These are phyloP conservation scores for Articulospora tetracladia DNA, from an alignment of 495 filamentous ascomycete species.

Conservation along the genomic window DNA sequence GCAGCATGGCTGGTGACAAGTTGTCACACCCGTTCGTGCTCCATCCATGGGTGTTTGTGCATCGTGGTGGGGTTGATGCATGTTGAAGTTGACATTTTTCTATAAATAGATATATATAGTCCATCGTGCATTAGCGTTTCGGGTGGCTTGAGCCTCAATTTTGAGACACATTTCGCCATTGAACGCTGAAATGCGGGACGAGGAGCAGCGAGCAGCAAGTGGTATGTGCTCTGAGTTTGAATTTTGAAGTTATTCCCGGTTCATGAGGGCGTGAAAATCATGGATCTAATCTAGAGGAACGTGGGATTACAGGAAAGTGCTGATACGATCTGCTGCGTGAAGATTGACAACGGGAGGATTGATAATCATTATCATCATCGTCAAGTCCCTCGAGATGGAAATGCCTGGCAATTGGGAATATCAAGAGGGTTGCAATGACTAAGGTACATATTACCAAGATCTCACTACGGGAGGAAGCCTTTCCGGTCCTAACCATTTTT, in stretches of 20 bases:
- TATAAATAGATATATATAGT: conserved; percentile 1
- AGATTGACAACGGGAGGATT: background rate
- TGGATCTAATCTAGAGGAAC: background rate
- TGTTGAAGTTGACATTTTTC: background rate
- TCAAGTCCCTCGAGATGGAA: background rate
- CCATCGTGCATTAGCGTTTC: background rate
- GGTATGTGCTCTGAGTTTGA: background rate
- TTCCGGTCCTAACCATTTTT: background rate
- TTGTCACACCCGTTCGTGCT: background rate
- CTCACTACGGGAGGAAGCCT: background rate
- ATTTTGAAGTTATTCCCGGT: too few species aligned
- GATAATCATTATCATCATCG: background rate
- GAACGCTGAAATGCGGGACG: background rate
- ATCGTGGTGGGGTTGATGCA: background rate
- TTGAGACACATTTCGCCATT: background rate
- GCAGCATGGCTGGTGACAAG: background rate
- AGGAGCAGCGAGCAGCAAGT: background rate
- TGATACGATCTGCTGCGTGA: background rate
- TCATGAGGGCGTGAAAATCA: background rate
- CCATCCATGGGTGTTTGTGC: background rate
- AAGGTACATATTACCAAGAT: background rate
- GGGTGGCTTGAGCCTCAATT: conserved; percentile 4
- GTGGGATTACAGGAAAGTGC: background rate
- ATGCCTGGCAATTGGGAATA: too few species aligned
- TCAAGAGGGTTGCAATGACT: background rate